A percentile compares a stretch with the other conserved stretches of the same genome.
Conservation (phyloP, 805 yeast genomes). For the Candida methanosorbosa region DNA sequence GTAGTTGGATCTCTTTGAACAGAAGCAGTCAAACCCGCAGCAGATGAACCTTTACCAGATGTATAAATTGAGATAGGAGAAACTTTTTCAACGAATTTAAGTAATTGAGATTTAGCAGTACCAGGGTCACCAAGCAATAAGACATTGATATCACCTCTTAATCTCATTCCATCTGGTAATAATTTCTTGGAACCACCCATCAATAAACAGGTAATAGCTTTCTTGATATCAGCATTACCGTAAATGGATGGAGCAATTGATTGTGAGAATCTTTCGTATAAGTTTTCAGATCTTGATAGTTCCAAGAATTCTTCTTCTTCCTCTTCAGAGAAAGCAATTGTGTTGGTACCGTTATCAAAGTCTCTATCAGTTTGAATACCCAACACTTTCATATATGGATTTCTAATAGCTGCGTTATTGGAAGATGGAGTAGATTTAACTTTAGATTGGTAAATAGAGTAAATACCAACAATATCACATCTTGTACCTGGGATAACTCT, state of each 20-base stretch:
- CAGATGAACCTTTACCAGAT: slow-evolving; percentile 98
- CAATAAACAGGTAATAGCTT: slow-evolving; percentile 82
- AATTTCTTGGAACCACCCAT: slow-evolving; percentile 93
- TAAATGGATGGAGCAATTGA: slow-evolving; percentile 96
- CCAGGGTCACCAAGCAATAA: slow-evolving; percentile 96
- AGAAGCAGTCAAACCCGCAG: slow-evolving; percentile 97
- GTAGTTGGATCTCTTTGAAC: slow-evolving; percentile 93
- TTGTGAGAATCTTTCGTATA: slow-evolving; percentile 75
- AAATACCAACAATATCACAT: slow-evolving; percentile 86
- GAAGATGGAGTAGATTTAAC: slow-evolving; percentile 38
- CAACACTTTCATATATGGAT: slow-evolving; percentile 79
- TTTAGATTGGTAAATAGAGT: slow-evolving; percentile 80
- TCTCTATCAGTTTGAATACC: slow-evolving; percentile 80
- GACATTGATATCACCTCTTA: slow-evolving; percentile 96
- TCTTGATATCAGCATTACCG: slow-evolving; percentile 89
- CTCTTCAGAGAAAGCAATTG: slow-evolving; percentile 67
- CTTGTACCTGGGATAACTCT: slow-evolving; percentile 92
- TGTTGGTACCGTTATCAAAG: slow-evolving; percentile 37
- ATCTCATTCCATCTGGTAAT: slow-evolving; percentile 91
- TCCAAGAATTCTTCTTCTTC: slow-evolving; percentile 89
- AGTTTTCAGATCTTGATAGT: slow-evolving; percentile 72
- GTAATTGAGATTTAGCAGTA: slow-evolving; percentile 93
- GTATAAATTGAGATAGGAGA: slow-evolving; percentile 94
- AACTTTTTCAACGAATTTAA: slow-evolving; percentile 91
- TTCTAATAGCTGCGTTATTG: slow-evolving; percentile 78